phyloP scores from a whole-genome alignment of 495 filamentous ascomycete genomes.

The Corynascus novoguineensis region DNA sequence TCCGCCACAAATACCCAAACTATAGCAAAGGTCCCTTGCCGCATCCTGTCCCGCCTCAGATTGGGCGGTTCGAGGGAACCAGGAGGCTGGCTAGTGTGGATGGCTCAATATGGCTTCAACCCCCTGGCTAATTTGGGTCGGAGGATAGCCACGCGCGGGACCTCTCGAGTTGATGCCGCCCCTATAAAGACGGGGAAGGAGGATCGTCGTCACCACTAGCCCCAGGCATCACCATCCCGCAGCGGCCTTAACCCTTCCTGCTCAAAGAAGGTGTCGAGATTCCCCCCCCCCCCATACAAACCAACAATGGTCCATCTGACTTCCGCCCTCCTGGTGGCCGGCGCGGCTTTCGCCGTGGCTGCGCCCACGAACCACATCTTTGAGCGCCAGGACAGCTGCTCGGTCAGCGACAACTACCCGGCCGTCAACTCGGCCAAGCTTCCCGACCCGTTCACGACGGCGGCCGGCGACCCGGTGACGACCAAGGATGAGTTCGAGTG shows the following conservation, averaged over 20 bases:
- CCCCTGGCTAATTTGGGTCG: conserved; percentile 27
- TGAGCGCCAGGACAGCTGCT: conserved; percentile 39
- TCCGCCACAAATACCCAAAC: conserved; percentile 11
- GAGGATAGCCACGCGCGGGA: conserved; percentile 27
- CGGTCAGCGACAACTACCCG: conserved; percentile 20
- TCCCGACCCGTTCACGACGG: conserved; percentile 49
- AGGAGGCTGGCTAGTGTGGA: conserved; percentile 14
- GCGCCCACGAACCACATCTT: conserved; percentile 41
- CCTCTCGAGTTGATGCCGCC: neutral
- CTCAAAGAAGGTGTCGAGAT: neutral
- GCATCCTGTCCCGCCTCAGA: neutral
- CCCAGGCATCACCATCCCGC: neutral
- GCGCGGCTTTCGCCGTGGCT: conserved; percentile 37
- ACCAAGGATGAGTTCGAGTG: conserved; percentile 47
- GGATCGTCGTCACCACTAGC: conserved; percentile 15
- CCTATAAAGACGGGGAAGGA: conserved; percentile 13
- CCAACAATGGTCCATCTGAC: conserved; percentile 40
- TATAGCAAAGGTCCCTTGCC: conserved; percentile 1
- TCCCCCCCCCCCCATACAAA: neutral
- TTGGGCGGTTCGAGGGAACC: conserved; percentile 3
- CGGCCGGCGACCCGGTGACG: conserved; percentile 40
- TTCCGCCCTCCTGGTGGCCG: conserved; percentile 38
- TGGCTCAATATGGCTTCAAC: conserved; percentile 13
- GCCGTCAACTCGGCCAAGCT: conserved; percentile 38
- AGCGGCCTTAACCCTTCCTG: conserved; percentile 5